Percentiles rank a stretch among this genome's conserved stretches.
phyloP scores from a whole-genome alignment of 73 alveolate genomes.

The Symbiodinium pilosum region DNA sequence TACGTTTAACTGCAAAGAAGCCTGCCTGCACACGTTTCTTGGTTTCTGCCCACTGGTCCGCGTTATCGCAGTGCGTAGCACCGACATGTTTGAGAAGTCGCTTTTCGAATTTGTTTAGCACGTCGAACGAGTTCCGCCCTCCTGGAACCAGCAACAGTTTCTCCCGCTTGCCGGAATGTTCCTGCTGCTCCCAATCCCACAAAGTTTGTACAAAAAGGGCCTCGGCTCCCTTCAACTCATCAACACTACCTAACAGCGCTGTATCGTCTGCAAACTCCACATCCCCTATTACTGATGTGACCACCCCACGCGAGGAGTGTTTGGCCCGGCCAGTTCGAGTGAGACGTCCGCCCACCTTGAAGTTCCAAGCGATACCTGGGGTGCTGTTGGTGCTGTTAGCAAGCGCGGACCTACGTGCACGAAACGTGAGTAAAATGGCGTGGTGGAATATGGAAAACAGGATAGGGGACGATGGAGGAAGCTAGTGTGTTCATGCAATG shows the following conservation, averaged over 20 bases:
- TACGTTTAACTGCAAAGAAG: background rate
- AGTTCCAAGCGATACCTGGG: constrained; percentile 2
- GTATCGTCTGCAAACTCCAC: constrained; percentile 47
- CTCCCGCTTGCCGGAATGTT: background rate
- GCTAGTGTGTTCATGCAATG: constrained; percentile 1
- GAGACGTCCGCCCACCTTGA: constrained; percentile 10
- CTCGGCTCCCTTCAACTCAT: background rate
- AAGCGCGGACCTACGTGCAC: background rate
- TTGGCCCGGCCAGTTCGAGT: background rate
- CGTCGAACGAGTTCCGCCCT: background rate
- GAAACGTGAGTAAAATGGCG: no score
- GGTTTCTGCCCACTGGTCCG: constrained; percentile 27
- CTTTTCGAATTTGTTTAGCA: background rate
- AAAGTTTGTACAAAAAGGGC: background rate
- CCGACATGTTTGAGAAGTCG: background rate
- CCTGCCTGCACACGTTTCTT: background rate
- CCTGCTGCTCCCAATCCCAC: constrained; percentile 34
- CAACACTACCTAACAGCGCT: background rate
- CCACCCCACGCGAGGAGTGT: background rate
- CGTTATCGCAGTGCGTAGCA: background rate
- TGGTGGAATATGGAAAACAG: no score
- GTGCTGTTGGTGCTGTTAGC: background rate
- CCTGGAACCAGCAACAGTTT: background rate
- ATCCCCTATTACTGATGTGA: background rate
- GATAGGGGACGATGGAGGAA: no score